These are phyloP conservation scores for Erythrophleum fordii DNA, from an alignment of 306 rosid genomes.

Conservation along the genomic window DNA sequence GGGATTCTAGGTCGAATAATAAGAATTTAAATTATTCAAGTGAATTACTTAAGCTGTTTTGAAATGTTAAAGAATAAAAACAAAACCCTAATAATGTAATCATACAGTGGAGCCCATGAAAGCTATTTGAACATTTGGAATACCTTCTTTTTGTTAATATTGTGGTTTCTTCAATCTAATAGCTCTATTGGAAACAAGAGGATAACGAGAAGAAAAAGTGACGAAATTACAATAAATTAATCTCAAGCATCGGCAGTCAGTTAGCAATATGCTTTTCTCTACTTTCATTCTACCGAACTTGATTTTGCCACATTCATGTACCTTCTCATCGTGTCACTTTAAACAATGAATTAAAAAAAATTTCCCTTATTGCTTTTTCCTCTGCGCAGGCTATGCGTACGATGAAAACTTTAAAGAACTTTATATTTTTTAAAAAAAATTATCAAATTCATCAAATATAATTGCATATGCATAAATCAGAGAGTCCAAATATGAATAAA, in stretches of 20 bases:
- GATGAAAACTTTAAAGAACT: background rate
- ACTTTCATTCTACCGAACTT: slow-evolving; percentile 27
- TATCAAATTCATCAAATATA: background rate
- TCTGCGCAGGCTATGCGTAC: background rate
- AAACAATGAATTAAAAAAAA: background rate
- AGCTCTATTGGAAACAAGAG: background rate
- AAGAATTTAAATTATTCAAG: slow-evolving; percentile 1
- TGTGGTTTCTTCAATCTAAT: background rate
- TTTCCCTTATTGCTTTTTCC: background rate
- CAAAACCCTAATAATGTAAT: background rate
- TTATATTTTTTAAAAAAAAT: background rate
- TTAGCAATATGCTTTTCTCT: slow-evolving; percentile 15
- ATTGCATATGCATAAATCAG: background rate
- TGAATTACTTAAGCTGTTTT: slow-evolving; percentile 1
- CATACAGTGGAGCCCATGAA: slow-evolving; percentile 3
- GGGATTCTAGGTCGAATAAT: background rate
- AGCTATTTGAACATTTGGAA: background rate
- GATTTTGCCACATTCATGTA: slow-evolving; percentile 26
- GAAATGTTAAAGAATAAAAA: slow-evolving; percentile 1
- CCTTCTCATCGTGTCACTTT: background rate
- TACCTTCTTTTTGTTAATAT: background rate
- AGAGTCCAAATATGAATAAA: background rate
- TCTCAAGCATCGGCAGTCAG: background rate
- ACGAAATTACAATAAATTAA: background rate
- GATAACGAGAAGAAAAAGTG: slow-evolving; percentile 4